These are phyloP conservation scores for Hymenoscyphus occultus DNA, from an alignment of 2,329 filamentous ascomycete genomes.

Conservation along the genomic window DNA sequence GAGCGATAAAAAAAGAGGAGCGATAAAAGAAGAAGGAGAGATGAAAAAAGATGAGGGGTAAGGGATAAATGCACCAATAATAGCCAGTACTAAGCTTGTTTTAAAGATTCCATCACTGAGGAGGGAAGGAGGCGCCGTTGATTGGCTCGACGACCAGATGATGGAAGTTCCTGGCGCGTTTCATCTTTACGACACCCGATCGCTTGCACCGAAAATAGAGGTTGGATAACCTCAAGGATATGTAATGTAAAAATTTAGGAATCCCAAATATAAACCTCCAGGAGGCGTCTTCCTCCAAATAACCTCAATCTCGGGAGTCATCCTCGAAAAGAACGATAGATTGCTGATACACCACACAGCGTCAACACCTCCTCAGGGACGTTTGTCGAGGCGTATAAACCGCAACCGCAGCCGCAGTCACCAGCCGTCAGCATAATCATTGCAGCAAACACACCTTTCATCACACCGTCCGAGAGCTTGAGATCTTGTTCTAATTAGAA, in stretches of 20 bases:
- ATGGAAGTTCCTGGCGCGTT: background rate
- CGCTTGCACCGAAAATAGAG: conserved; percentile 1
- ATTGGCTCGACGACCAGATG: too few relatives aligned
- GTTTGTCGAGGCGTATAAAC: background rate
- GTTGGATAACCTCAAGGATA: background rate
- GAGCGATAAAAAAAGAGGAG: too few relatives aligned
- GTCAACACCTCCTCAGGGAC: background rate
- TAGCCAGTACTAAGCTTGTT: too few relatives aligned
- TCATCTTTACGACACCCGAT: background rate
- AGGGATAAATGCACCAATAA: too few relatives aligned
- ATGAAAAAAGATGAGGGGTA: too few relatives aligned
- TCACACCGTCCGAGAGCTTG: background rate
- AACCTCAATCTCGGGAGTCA: background rate
- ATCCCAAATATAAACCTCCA: conserved; percentile 2
- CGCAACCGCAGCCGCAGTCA: background rate
- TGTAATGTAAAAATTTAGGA: background rate
- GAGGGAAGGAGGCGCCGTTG: background rate
- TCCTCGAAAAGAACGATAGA: background rate
- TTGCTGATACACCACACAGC: background rate
- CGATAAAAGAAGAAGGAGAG: too few relatives aligned
- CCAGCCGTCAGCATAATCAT: background rate
- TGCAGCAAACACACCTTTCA: background rate
- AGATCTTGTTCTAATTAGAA: too few relatives aligned
- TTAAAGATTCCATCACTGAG: too few relatives aligned
- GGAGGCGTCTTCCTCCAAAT: background rate